Percentiles rank a stretch among this genome's conserved stretches.
These are phyloP conservation scores for Diaporthe citri DNA, from an alignment of 2,329 filamentous ascomycete species.

Conservation along the genomic window DNA sequence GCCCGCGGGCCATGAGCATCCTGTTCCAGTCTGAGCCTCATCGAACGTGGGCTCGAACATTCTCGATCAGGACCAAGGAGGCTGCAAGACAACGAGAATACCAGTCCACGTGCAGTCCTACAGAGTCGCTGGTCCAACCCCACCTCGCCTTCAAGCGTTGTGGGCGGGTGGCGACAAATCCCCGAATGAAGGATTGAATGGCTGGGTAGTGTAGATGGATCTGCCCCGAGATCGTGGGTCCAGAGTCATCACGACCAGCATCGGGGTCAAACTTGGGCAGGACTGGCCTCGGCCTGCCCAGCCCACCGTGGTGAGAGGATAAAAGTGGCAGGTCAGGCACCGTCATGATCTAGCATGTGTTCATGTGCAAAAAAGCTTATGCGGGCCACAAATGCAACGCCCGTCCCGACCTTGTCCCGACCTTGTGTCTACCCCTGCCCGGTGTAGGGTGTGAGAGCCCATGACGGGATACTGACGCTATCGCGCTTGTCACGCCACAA, in stretches of 20 bases:
- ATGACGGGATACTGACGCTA: constrained; percentile 3
- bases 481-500: background rate
- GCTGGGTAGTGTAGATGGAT: background rate
- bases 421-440: background rate
- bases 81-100: background rate
- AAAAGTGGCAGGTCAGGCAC: background rate
- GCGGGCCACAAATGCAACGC: constrained; percentile 23
- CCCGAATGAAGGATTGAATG: background rate
- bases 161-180: constrained; percentile 9
- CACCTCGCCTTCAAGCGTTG: background rate
- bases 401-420: background rate
- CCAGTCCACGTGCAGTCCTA: too few relatives aligned
- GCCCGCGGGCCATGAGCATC: background rate
- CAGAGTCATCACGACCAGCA: background rate
- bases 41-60: background rate
- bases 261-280: background rate
- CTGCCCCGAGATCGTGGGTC: constrained; percentile 30
- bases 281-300: constrained; percentile 7
- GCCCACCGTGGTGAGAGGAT: background rate
- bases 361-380: constrained; percentile 17
- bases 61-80: background rate
- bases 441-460: too few relatives aligned
- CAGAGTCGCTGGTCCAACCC: background rate
- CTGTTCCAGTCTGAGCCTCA: background rate
- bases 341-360: constrained; percentile 4